Evolutionary conservation across 1,139 yeast genomes (phyloP), one percentile per base, ranked within the genome.

Genomic region (Tardiomyces blankii): DNA sequence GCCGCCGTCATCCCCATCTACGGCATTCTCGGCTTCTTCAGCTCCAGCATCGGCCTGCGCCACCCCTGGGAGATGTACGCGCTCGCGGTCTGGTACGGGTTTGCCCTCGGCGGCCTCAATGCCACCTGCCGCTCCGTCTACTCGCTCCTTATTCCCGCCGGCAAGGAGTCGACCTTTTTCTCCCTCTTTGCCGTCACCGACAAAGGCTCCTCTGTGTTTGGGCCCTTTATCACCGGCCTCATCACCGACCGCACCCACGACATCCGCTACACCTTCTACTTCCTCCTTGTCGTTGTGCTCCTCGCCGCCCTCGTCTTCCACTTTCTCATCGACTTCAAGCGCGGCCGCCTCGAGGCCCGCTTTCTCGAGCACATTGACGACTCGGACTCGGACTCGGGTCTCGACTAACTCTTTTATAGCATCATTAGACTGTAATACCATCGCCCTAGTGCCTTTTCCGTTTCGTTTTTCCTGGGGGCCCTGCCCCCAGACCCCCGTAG

Each of bases 121-220:
- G 79, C 87, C 0, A 69, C 79, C 0, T 74, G 84, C 25, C 69
- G 88, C 43, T 77, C 86, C 1, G 66, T 79, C 2, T 82, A 76
- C 59, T 73, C 83, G 30, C 60, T 80, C 54, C 68, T 82, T 45
- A 79, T 82, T 42, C 89, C 89, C 18, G 69, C 66, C 39, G 88
- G 88, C 14, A 77, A 74, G 54, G 89, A 82, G 54, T 75, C 81
- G 2, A 75, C 80, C 2, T 82, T 81, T 57, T 82, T 82, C 61
- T 80, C 87, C 14, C 64, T 82, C 41, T 82, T 77, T 60, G 75
- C 82, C 32, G 78, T 82, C 39, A 82, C 89, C 1, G 89, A 82
- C 59, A 82, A 82, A 55, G 87, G 88, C 2, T 78, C 85, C 8
- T 78, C 85, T 0, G 74, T 82, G 4, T 52, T 82, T 30, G 88